Evolutionary conservation across 768 basidiomycete species (phyloP), one percentile per base, ranked within the genome.

Genomic region (Serendipita sp.): DNA sequence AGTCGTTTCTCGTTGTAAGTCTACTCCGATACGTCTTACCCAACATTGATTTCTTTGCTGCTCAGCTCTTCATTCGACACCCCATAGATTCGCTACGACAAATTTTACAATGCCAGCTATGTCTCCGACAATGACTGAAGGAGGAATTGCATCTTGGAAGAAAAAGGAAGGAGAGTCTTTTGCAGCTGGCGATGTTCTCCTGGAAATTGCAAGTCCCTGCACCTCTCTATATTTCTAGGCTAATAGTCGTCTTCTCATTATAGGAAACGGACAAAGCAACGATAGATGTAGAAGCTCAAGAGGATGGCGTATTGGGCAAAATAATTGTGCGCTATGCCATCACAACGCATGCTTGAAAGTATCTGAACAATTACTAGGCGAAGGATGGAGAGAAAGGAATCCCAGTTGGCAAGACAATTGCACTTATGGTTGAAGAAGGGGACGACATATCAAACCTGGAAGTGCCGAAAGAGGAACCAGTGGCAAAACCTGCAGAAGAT

Each of bases 251-350:
- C n/a, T 24, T 47, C 56, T 35, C 48, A 32, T 35, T 64, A 65
- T 74, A 92, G 90, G 90, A 92, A 80, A 92, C 90, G 47, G 90
- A 92, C 79, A 92, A 92, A 75, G 89, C 95, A 15, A 94, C 92
- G 1, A 96, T 98, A 71, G 96, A 99, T 73, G 95, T 99, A 4
- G 96, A 99, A 76, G 93, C 96, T 13, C 94, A 94, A 75, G 95
- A 97, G 35, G 94, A 98, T 70, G 96, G 96, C 68, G 75, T 98
- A 15, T 75, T 99, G 72, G 94, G 88, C 64, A 97, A 91, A 78
- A 95, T 98, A 68, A 69, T 99, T 70, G 93, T 93, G 71, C 63
- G 87, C 76, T 3, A 41, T 35, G 66, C 41, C 15, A n/a, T 15
- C 48, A 46, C 41, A 68, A 41, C n/a, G 8, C 18, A 30, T 11